Conservation (phyloP, 1,284 basidiomycete species). For the Moesziomyces sp. region DNA sequence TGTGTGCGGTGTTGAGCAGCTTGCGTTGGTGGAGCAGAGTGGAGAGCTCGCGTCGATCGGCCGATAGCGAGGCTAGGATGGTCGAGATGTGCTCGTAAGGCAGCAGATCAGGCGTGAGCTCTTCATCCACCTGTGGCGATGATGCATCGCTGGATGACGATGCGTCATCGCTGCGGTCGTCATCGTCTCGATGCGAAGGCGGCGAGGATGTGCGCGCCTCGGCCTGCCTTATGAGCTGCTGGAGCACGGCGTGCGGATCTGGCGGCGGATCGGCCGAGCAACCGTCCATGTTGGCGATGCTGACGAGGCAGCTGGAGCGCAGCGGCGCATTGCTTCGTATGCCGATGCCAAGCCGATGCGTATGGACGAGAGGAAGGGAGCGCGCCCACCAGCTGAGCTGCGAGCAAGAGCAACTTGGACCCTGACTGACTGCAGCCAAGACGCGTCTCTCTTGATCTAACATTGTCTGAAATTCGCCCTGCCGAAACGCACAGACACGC, state of each 20-base stretch:
- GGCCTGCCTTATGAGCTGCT: slow-evolving; percentile 33
- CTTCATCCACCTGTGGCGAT: not conserved
- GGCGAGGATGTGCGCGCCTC: slow-evolving; percentile 5
- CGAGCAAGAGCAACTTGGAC: slow-evolving; percentile 7
- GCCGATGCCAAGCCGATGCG: not conserved
- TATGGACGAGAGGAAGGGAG: not conserved
- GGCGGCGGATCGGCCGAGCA: slow-evolving; percentile 1
- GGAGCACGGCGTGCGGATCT: slow-evolving; percentile 25
- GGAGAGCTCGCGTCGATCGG: slow-evolving; percentile 33
- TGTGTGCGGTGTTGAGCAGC: slow-evolving; percentile 11
- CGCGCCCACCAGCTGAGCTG: not conserved
- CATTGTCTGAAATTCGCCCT: not conserved
- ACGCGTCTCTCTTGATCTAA: not conserved
- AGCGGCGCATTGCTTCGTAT: slow-evolving; percentile 17
- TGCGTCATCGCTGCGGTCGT: not conserved
- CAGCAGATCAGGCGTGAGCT: not conserved
- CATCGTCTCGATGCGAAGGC: not conserved
- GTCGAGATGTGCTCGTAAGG: slow-evolving; percentile 15
- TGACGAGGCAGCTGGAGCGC: slow-evolving; percentile 5
- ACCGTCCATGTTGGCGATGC: slow-evolving; percentile 39
- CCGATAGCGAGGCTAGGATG: slow-evolving; percentile 17
- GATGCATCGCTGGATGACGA: not conserved
- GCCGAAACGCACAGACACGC: slow-evolving; percentile 1
- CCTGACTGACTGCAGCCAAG: slow-evolving; percentile 8
- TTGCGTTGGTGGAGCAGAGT: slow-evolving; percentile 11